Conservation (phyloP, 345 rosid genomes). For the Viola odorata region DNA sequence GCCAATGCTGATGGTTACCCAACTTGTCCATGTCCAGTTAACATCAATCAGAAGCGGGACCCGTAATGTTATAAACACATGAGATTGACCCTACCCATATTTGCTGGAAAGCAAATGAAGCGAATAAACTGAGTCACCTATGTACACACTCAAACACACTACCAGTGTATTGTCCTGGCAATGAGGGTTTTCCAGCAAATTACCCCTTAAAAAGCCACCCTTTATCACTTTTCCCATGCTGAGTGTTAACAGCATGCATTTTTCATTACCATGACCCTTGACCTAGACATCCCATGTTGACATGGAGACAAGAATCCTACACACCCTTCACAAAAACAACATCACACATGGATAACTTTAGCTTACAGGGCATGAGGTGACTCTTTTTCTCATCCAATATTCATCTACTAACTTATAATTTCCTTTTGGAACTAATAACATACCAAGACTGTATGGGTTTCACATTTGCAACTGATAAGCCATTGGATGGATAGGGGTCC, state of each 20-base stretch:
- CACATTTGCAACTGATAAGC: background rate
- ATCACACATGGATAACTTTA: background rate
- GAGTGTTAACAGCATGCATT: background rate
- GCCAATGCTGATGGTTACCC: constrained; percentile 6
- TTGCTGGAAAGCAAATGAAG: constrained; percentile 46
- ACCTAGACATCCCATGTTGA: background rate
- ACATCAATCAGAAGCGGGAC: constrained; percentile 21
- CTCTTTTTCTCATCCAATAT: background rate
- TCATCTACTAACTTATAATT: background rate
- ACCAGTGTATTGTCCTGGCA: background rate
- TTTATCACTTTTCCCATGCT: background rate
- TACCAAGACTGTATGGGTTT: background rate
- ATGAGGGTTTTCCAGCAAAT: background rate
- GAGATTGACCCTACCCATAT: constrained; percentile 20
- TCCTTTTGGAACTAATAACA: background rate
- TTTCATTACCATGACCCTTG: background rate
- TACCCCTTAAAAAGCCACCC: background rate
- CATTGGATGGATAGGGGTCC: background rate
- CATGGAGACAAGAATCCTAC: background rate
- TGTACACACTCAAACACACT: constrained; percentile 3
- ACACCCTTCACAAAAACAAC: background rate
- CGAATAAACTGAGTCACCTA: constrained; percentile 24
- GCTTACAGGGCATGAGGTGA: background rate
- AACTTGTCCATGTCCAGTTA: constrained; percentile 10
- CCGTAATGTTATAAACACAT: constrained; percentile 21